Conservation (phyloP, 1,284 basidiomycete species). For the Coniferiporia sulphurascens region DNA sequence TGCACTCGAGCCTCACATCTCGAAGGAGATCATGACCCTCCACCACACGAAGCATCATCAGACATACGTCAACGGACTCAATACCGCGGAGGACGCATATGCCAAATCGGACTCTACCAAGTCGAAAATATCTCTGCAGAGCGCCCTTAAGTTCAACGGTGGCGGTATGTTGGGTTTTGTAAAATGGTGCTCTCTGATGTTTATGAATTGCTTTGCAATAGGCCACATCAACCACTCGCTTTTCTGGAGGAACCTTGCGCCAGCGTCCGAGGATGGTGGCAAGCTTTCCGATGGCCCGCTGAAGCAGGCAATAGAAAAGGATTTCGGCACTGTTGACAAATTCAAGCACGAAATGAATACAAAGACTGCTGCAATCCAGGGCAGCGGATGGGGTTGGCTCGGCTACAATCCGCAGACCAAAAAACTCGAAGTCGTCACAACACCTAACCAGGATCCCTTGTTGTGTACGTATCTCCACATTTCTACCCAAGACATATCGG, state of each 20-base stretch:
- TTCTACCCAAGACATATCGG: conserved; percentile 2
- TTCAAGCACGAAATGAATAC: conserved; percentile 81
- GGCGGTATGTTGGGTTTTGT: conserved; percentile 53
- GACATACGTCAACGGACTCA: conserved; percentile 87
- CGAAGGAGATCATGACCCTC: conserved; percentile 82
- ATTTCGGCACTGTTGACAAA: conserved; percentile 80
- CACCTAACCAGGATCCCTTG: conserved; percentile 95
- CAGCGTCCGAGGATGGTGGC: conserved; percentile 56
- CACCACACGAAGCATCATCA: conserved; percentile 98
- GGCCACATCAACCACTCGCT: conserved; percentile 90
- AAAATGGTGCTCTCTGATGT: neutral
- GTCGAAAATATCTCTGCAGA: conserved; percentile 81
- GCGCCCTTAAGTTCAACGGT: conserved; percentile 89
- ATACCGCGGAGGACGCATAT: conserved; percentile 86
- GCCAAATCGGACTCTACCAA: conserved; percentile 62
- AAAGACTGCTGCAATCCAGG: conserved; percentile 90
- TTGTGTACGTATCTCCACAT: conserved; percentile 43
- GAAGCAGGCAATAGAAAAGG: conserved; percentile 75
- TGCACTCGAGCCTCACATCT: conserved; percentile 76
- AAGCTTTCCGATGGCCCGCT: conserved; percentile 70
- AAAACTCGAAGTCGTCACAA: conserved; percentile 86
- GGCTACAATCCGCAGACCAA: conserved; percentile 69
- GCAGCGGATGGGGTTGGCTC: conserved; percentile 98
- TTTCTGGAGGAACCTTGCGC: conserved; percentile 96
- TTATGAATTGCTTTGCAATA: conserved; percentile 25